Conservation (phyloP, 768 basidiomycete species). For the Chalciporus chontae region DNA sequence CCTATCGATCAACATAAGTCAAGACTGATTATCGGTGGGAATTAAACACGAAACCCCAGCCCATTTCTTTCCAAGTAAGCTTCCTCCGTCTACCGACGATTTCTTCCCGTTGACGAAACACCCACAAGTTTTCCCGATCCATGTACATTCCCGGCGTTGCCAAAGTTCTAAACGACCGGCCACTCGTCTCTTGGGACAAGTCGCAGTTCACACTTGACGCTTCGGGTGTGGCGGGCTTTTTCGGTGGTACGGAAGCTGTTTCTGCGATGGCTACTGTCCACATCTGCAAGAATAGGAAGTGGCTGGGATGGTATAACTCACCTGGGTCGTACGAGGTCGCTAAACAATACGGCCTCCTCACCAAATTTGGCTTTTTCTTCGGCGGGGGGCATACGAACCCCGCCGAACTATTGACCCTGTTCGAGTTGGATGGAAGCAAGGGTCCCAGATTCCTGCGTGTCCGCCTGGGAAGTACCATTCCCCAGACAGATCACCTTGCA, state of each 20-base stretch:
- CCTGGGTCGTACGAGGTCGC: constrained; percentile 32
- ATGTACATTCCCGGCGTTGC: constrained; percentile 7
- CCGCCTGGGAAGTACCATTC: constrained; percentile 18
- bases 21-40: not conserved
- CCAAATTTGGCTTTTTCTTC: constrained; percentile 24
- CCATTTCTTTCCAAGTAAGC: not conserved
- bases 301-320: constrained; percentile 34
- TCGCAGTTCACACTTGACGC: constrained; percentile 20
- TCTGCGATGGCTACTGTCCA: constrained; percentile 34
- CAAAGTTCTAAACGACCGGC: not conserved
- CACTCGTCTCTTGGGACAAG: constrained; percentile 6
- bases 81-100: not conserved
- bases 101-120: not conserved
- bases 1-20: not conserved
- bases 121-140: not conserved
- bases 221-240: constrained; percentile 18
- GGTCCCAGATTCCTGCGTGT: constrained; percentile 20
- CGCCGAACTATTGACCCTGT: constrained; percentile 11
- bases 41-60: not conserved
- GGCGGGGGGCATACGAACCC: constrained; percentile 25
- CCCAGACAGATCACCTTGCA: constrained; percentile 19
- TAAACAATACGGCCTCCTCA: constrained; percentile 28
- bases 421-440: constrained; percentile 19
- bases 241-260: constrained; percentile 29
- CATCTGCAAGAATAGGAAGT: constrained; percentile 23